phyloP scores from a whole-genome alignment of 2,329 filamentous ascomycete species.

The Cordyceps cicadae region DNA sequence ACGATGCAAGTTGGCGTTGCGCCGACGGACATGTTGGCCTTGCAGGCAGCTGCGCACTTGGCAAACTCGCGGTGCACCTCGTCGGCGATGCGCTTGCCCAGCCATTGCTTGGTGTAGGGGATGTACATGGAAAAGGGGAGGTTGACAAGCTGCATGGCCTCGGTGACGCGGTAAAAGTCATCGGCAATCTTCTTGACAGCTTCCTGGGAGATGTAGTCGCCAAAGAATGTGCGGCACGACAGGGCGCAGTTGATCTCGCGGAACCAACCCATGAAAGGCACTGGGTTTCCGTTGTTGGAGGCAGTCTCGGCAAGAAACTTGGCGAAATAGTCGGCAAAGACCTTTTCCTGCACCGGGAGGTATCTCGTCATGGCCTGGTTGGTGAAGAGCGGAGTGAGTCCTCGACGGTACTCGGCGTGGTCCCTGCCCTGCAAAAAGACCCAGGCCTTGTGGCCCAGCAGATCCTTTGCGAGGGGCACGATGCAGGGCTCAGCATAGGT shows the following conservation, averaged over 20 bases:
- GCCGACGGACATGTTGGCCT: conserved; percentile 61
- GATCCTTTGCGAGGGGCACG: conserved; percentile 66
- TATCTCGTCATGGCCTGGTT: conserved; percentile 62
- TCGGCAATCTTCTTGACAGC: conserved; percentile 67
- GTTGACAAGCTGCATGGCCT: conserved; percentile 72
- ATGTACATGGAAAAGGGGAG: conserved; percentile 62
- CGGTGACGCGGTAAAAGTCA: conserved; percentile 72
- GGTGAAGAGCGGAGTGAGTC: conserved; percentile 66
- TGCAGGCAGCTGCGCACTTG: conserved; percentile 63
- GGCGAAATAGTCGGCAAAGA: conserved; percentile 63
- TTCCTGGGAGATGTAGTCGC: conserved; percentile 66
- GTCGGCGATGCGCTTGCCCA: conserved; percentile 66
- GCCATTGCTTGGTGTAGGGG: conserved; percentile 69
- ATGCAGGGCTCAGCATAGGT: conserved; percentile 67
- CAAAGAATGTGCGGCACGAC: conserved; percentile 72
- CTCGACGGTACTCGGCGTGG: conserved; percentile 71
- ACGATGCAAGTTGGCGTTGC: conserved; percentile 64
- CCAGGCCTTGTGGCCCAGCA: conserved; percentile 65
- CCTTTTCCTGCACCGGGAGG: conserved; percentile 64
- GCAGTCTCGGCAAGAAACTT: conserved; percentile 55
- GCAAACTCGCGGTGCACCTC: conserved; percentile 63
- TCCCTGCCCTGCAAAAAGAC: conserved; percentile 70
- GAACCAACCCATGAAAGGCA: conserved; percentile 63
- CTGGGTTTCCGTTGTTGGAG: conserved; percentile 44
- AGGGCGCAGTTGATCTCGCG: conserved; percentile 72